These are phyloP conservation scores for Vanrija pseudolonga DNA, from an alignment of 1,284 basidiomycete genomes.

Conservation along the genomic window DNA sequence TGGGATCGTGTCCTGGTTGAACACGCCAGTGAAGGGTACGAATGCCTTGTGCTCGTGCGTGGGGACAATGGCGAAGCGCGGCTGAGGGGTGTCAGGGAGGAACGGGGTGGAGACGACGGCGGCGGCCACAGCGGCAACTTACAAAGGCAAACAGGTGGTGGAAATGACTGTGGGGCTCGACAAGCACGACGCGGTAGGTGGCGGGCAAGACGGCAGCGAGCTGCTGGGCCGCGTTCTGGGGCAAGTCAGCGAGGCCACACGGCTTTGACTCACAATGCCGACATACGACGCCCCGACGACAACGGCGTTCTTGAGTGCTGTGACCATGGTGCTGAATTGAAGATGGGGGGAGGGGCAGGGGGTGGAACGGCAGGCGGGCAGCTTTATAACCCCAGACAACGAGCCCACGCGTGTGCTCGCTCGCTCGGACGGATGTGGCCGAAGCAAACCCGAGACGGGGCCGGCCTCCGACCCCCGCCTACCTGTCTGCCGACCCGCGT, in stretches of 20 bases:
- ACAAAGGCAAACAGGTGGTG: conserved; percentile 34
- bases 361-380: too few relatives aligned
- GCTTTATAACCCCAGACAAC: too few relatives aligned
- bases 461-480: too few relatives aligned
- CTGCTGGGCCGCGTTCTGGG: conserved; percentile 19
- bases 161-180: conserved; percentile 37
- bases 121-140: too few relatives aligned
- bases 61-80: conserved; percentile 61
- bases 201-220: conserved; percentile 13
- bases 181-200: conserved; percentile 15
- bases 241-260: background rate
- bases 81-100: conserved; percentile 21
- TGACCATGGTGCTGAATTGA: background rate
- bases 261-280: conserved; percentile 8
- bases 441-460: too few relatives aligned
- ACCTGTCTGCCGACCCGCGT: too few relatives aligned
- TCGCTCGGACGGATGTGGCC: too few relatives aligned
- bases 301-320: conserved; percentile 18
- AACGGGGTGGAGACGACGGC: too few relatives aligned
- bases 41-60: conserved; percentile 70
- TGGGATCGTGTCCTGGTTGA: background rate
- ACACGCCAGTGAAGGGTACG: conserved; percentile 47
- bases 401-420: too few relatives aligned
- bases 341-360: too few relatives aligned
- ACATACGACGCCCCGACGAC: conserved; percentile 30